Evolutionary conservation across 495 filamentous ascomycete genomes (phyloP).

Genomic region (Emericellopsis terricola): DNA sequence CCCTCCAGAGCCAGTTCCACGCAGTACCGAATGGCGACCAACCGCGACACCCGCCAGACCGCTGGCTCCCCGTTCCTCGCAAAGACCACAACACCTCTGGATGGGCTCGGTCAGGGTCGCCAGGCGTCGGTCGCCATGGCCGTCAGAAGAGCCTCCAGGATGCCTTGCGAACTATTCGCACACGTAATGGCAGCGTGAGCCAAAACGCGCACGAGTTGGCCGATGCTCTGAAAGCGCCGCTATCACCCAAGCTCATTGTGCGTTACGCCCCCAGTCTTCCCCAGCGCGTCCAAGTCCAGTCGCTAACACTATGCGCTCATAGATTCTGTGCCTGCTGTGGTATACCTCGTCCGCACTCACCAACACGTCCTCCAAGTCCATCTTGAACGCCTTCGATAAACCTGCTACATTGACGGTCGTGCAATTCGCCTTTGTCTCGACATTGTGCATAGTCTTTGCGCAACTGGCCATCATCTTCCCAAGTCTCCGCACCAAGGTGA

Average conservation of each 20-base stretch:
- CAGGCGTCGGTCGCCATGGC: constrained; percentile 29
- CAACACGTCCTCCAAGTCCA: constrained; percentile 94
- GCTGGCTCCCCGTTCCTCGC: not conserved
- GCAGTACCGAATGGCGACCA: not conserved
- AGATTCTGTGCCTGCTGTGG: constrained; percentile 77
- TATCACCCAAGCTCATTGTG: constrained; percentile 79
- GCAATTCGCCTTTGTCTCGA: constrained; percentile 86
- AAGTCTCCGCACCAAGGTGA: constrained; percentile 43
- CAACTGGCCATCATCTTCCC: constrained; percentile 56
- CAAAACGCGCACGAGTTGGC: constrained; percentile 88
- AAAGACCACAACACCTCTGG: not conserved
- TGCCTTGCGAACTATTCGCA: constrained; percentile 63
- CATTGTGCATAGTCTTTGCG: constrained; percentile 68
- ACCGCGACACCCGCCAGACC: not conserved
- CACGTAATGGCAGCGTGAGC: constrained; percentile 63
- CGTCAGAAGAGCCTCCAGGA: constrained; percentile 74
- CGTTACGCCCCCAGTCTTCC: constrained; percentile 14
- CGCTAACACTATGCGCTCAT: constrained; percentile 6
- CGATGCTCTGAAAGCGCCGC: constrained; percentile 72
- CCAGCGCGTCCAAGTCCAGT: constrained; percentile 1
- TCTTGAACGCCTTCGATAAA: constrained; percentile 81
- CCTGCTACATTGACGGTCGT: constrained; percentile 87
- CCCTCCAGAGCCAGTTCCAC: not conserved
- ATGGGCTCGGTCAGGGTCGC: constrained; percentile 5
- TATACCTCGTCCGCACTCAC: constrained; percentile 88